These are phyloP conservation scores for Globisporangium uncinulatum DNA, from an alignment of 352 stramenopile species.

Conservation along the genomic window DNA sequence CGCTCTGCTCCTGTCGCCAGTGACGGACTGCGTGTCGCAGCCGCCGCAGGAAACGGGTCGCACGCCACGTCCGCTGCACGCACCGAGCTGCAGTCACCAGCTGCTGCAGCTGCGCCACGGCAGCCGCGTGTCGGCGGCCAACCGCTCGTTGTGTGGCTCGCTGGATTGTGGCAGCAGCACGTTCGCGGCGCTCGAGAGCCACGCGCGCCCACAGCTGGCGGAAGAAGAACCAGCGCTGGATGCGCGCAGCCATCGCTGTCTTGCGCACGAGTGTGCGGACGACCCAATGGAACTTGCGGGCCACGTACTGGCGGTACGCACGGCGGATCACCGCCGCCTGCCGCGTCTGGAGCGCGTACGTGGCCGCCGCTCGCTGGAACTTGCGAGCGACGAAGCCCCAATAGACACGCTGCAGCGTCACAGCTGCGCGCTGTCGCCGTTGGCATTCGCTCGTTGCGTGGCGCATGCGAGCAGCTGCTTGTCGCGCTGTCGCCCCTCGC, in stretches of 20 bases:
- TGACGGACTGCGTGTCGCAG: conserved; percentile 3
- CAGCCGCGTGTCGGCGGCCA: conserved; percentile 6
- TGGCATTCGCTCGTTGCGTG: conserved; percentile 4
- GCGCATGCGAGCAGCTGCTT: background rate
- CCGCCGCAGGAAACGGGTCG: conserved; percentile 15
- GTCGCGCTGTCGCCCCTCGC: conserved; percentile 20
- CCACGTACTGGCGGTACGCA: conserved; percentile 54
- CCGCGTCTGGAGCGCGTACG: conserved; percentile 12
- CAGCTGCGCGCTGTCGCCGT: conserved; percentile 24
- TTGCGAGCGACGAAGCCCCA: conserved; percentile 19
- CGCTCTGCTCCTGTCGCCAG: conserved; percentile 17
- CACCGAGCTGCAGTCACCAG: conserved; percentile 4
- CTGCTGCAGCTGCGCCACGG: background rate
- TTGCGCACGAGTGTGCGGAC: conserved; percentile 30
- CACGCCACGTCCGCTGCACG: conserved; percentile 35
- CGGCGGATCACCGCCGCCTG: conserved; percentile 28
- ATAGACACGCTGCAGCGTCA: conserved; percentile 37
- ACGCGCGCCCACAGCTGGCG: conserved; percentile 11
- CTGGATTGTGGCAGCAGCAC: conserved; percentile 24
- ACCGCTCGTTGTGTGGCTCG: conserved; percentile 15
- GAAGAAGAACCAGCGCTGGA: conserved; percentile 43
- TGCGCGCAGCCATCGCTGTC: conserved; percentile 29
- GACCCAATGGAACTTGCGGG: conserved; percentile 63
- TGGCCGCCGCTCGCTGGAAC: conserved; percentile 12
- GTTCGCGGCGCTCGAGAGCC: conserved; percentile 10